These are phyloP conservation scores for Geotrichum aggregatum DNA, from an alignment of 1,139 yeast genomes.

Conservation along the genomic window DNA sequence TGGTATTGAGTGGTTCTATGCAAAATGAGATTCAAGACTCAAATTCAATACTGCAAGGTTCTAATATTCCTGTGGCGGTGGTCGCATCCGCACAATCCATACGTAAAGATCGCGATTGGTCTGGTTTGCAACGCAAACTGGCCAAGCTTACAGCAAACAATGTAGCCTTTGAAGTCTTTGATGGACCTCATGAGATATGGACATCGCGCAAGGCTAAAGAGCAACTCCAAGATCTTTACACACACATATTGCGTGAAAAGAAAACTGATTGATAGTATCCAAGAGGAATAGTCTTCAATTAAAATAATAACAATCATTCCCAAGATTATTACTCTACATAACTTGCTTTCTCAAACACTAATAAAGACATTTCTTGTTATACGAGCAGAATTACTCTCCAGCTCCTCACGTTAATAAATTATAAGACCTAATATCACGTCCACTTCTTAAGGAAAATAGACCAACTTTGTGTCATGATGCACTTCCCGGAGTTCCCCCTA, in stretches of 20 bases:
- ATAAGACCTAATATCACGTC: neutral
- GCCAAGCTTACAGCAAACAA: slow-evolving; percentile 47
- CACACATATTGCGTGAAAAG: slow-evolving; percentile 10
- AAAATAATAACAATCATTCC: no score
- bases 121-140: slow-evolving; percentile 76
- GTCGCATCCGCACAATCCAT: slow-evolving; percentile 67
- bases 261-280: slow-evolving; percentile 1
- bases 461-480: no score
- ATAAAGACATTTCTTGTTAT: no score
- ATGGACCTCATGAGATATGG: slow-evolving; percentile 68
- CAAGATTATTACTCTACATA: no score
- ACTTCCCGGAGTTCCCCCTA: no score
- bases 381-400: no score
- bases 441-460: no score
- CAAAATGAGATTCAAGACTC: slow-evolving; percentile 53
- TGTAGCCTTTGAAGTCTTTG: slow-evolving; percentile 71
- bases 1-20: slow-evolving; percentile 58
- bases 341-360: no score
- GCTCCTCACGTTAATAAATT: neutral
- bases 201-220: slow-evolving; percentile 34
- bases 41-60: slow-evolving; percentile 41
- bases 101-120: slow-evolving; percentile 66
- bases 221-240: slow-evolving; percentile 29
- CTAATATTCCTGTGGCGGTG: slow-evolving; percentile 56
- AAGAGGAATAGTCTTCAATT: neutral